These are phyloP conservation scores for Rubus parviflorus DNA, from an alignment of 306 rosid species.

Conservation along the genomic window DNA sequence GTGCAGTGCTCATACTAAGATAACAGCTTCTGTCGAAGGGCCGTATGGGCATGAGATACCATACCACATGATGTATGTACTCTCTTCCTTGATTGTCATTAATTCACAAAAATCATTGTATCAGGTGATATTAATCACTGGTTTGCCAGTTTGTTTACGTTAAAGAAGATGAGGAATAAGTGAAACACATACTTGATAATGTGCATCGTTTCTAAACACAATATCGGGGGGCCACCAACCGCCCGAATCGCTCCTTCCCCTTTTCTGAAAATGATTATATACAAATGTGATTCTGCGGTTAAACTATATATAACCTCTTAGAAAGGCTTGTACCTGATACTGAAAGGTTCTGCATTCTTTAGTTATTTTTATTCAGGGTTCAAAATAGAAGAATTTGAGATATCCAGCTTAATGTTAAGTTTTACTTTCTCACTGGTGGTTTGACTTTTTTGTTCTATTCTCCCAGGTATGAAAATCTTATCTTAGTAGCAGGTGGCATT, in stretches of 20 bases:
- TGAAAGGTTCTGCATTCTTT: not conserved
- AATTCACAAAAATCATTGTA: not conserved
- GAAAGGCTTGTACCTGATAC: not conserved
- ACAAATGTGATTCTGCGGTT: too few species aligned
- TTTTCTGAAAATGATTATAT: too few species aligned
- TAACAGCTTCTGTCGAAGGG: slow-evolving; percentile 87
- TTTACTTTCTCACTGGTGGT: slow-evolving; percentile 11
- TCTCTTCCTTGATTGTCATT: not conserved
- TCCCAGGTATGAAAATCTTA: slow-evolving; percentile 77
- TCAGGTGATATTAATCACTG: not conserved
- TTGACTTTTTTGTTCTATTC: slow-evolving; percentile 22
- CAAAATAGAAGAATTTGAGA: not conserved
- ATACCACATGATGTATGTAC: slow-evolving; percentile 73
- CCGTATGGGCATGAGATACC: slow-evolving; percentile 94
- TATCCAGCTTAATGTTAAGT: slow-evolving; percentile 3
- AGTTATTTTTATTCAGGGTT: not conserved
- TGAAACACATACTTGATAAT: not conserved
- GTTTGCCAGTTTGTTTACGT: not conserved
- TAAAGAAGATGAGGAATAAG: not conserved
- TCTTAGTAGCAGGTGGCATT: slow-evolving; percentile 94
- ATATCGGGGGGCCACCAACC: not conserved
- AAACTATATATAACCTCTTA: too few species aligned
- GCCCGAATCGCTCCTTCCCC: too few species aligned
- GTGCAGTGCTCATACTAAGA: slow-evolving; percentile 22
- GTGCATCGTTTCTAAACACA: not conserved